These are phyloP conservation scores for Hypoxylon sp. DNA, from an alignment of 2,329 filamentous ascomycete species.

Conservation along the genomic window DNA sequence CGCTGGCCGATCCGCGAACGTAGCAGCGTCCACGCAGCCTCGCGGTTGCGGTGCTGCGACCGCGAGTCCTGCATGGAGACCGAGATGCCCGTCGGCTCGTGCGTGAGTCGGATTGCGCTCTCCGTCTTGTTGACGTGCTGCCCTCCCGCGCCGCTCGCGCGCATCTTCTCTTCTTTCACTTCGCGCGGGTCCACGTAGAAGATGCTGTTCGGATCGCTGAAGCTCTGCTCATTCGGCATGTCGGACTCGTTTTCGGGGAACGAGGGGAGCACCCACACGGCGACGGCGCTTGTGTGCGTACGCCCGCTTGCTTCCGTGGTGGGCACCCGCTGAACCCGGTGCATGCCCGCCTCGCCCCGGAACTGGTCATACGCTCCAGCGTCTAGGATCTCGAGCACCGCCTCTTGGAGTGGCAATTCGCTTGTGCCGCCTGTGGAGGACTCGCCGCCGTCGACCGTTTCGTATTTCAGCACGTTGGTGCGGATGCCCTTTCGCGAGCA, in stretches of 20 bases:
- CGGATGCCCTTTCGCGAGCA: constrained; percentile 79
- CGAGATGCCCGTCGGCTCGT: constrained; percentile 86
- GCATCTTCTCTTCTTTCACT: constrained; percentile 89
- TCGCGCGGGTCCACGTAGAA: constrained; percentile 91
- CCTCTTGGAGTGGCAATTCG: constrained; percentile 84
- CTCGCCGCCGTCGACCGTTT: constrained; percentile 75
- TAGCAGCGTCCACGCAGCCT: constrained; percentile 88
- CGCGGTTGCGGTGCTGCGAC: constrained; percentile 90
- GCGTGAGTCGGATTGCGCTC: constrained; percentile 92
- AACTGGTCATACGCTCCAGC: constrained; percentile 85
- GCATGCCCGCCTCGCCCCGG: constrained; percentile 91
- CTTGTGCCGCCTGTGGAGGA: constrained; percentile 65
- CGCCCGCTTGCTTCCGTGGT: constrained; percentile 91
- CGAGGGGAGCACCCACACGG: constrained; percentile 91
- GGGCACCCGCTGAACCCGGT: constrained; percentile 93
- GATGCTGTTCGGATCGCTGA: constrained; percentile 88
- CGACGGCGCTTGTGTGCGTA: constrained; percentile 93
- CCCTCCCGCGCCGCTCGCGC: constrained; percentile 90
- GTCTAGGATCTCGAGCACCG: constrained; percentile 85
- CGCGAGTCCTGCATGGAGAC: constrained; percentile 94
- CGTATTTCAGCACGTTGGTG: constrained; percentile 82
- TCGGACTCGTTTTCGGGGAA: constrained; percentile 73
- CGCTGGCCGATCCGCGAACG: constrained; percentile 85
- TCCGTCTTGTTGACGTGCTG: constrained; percentile 99
- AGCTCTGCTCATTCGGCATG: constrained; percentile 68